Conservation (phyloP, 345 rosid species). For the Passiflora organensis region DNA sequence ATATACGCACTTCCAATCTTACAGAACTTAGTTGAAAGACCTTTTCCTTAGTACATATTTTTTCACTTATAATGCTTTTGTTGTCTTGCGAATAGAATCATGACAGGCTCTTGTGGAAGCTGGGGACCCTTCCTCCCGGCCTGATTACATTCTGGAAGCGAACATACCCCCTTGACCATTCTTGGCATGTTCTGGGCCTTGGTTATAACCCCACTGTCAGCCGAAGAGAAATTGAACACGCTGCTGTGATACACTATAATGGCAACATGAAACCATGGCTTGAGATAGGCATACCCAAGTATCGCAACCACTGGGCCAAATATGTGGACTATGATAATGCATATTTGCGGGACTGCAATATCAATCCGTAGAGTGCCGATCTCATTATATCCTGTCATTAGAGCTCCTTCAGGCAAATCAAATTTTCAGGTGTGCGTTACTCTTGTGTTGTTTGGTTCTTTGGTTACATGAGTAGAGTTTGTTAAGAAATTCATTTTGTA, state of each 20-base stretch:
- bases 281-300: conserved; percentile 81
- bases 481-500: conserved; percentile 23
- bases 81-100: conserved; percentile 45
- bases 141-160: conserved; percentile 73
- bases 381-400: background rate
- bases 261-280: conserved; percentile 92
- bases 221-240: conserved; percentile 65
- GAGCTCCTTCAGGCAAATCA: background rate
- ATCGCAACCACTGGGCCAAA: conserved; percentile 64
- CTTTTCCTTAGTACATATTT: too few relatives aligned
- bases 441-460: conserved; percentile 11
- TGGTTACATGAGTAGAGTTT: conserved; percentile 8
- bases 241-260: conserved; percentile 72
- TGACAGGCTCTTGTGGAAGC: conserved; percentile 68
- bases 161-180: conserved; percentile 52
- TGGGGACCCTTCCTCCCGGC: conserved; percentile 72
- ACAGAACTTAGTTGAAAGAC: too few relatives aligned
- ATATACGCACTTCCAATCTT: background rate
- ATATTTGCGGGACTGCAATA: conserved; percentile 79
- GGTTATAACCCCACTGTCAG: conserved; percentile 74
- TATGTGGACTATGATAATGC: conserved; percentile 55
- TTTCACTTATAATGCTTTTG: too few relatives aligned
- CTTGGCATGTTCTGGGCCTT: conserved; percentile 73
- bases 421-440: conserved; percentile 31
- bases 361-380: conserved; percentile 41